Evolutionary conservation across 768 basidiomycete genomes (phyloP).

Genomic region (Stropharia rugosoannulata): DNA sequence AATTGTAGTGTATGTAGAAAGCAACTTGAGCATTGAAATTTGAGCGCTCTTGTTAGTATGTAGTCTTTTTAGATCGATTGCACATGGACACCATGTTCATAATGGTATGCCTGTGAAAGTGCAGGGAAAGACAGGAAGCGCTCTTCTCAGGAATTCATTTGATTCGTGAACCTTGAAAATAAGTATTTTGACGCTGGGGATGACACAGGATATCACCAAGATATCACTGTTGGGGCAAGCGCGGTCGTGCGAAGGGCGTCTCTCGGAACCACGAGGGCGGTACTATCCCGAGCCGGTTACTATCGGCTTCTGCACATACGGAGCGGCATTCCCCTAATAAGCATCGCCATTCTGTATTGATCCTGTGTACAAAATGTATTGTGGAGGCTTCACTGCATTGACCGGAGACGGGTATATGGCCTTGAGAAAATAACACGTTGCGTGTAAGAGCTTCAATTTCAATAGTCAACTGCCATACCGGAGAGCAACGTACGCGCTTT

Average conservation of each 20-base stretch:
- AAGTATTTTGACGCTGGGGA: not conserved
- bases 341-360: too few relatives aligned
- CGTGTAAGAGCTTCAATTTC: constrained; percentile 5
- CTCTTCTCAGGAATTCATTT: too few relatives aligned
- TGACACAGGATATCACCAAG: not conserved
- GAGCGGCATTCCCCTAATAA: not conserved
- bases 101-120: too few relatives aligned
- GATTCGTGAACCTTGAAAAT: too few relatives aligned
- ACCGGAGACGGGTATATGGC: constrained; percentile 4
- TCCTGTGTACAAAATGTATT: not conserved
- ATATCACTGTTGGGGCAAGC: not conserved
- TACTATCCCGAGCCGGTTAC: not conserved
- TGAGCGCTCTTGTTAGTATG: too few relatives aligned
- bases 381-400: not conserved
- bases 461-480: not conserved
- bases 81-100: too few relatives aligned
- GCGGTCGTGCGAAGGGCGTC: not conserved
- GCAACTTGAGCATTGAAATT: too few relatives aligned
- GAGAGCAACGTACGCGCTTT: not conserved
- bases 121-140: too few relatives aligned
- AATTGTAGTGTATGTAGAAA: too few relatives aligned
- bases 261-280: not conserved
- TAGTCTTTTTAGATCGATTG: too few relatives aligned
- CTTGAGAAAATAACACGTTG: constrained; percentile 19
- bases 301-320: not conserved